Conservation (phyloP, 305 asterid genomes). For the Fraxinus ornus region DNA sequence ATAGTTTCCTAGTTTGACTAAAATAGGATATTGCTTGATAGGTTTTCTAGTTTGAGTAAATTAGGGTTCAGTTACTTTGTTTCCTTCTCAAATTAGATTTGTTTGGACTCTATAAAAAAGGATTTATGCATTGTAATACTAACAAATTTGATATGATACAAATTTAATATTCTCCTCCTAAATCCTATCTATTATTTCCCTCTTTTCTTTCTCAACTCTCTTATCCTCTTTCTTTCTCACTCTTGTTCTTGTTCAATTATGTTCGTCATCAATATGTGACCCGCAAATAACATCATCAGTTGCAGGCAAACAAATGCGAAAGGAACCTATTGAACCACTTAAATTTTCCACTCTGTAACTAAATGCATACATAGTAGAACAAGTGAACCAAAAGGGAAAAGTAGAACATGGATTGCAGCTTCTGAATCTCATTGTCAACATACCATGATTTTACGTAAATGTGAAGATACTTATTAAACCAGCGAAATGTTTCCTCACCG, state of each 20-base stretch:
- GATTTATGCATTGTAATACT: background rate
- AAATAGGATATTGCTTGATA: background rate
- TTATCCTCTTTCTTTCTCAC: background rate
- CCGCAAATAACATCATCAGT: background rate
- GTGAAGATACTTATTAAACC: background rate
- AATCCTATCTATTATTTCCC: background rate
- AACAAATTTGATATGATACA: background rate
- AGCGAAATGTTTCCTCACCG: background rate
- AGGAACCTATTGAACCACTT: background rate
- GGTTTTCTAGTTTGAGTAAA: background rate
- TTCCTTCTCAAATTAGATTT: background rate
- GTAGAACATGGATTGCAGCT: background rate
- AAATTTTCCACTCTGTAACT: background rate
- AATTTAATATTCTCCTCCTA: background rate
- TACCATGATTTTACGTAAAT: background rate
- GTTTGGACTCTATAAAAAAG: background rate
- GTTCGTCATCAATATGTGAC: background rate
- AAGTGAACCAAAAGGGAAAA: background rate
- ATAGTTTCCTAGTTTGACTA: background rate
- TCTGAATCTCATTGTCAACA: background rate
- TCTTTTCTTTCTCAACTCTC: background rate
- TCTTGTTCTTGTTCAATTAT: background rate
- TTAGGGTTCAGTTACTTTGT: background rate
- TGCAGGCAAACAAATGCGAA: background rate
- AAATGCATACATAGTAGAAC: background rate